phyloP scores from a whole-genome alignment of 1,139 yeast species.

The Tardiomyces depauwii region DNA sequence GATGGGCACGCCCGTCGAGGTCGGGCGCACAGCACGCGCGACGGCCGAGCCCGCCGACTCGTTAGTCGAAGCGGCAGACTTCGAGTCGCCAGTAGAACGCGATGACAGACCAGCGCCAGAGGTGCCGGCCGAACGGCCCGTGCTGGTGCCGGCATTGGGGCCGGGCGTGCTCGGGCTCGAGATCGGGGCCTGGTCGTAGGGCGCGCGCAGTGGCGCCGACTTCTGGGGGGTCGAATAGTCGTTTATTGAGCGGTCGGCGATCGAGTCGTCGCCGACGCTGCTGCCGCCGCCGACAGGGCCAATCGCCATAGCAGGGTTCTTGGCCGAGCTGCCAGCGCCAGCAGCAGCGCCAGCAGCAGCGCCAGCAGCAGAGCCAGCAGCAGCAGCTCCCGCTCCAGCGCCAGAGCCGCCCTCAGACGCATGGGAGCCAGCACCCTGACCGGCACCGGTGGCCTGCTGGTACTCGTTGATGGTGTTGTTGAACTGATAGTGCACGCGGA shows the following conservation, averaged over 20 bases:
- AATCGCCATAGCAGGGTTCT: conserved; percentile 7
- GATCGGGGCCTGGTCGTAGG: not conserved
- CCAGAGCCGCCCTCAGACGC: no score
- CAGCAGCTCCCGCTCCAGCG: no score
- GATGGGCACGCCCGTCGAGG: conserved; percentile 37
- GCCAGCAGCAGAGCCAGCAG: no score
- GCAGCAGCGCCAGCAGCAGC: conserved; percentile 4
- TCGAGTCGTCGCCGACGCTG: conserved; percentile 12
- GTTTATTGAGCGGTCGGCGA: conserved; percentile 1
- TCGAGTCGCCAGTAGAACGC: conserved; percentile 3
- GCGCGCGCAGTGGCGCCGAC: not conserved
- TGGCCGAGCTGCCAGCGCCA: conserved; percentile 3
- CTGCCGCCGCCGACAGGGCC: conserved; percentile 20
- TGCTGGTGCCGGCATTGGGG: conserved; percentile 1
- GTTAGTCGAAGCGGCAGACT: conserved; percentile 4
- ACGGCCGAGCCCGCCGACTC: conserved; percentile 3
- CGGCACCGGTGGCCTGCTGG: conserved; percentile 9
- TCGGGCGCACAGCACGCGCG: conserved; percentile 3
- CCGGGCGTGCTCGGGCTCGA: not conserved
- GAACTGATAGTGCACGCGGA: conserved; percentile 56
- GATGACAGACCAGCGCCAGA: conserved; percentile 2
- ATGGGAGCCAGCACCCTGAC: conserved; percentile 4
- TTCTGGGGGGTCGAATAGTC: not conserved
- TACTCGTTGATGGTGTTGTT: conserved; percentile 5
- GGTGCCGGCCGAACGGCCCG: conserved; percentile 1